These are phyloP conservation scores for Pseudocohnilembus persalinus DNA, from an alignment of 169 alveolate species.

Conservation along the genomic window DNA sequence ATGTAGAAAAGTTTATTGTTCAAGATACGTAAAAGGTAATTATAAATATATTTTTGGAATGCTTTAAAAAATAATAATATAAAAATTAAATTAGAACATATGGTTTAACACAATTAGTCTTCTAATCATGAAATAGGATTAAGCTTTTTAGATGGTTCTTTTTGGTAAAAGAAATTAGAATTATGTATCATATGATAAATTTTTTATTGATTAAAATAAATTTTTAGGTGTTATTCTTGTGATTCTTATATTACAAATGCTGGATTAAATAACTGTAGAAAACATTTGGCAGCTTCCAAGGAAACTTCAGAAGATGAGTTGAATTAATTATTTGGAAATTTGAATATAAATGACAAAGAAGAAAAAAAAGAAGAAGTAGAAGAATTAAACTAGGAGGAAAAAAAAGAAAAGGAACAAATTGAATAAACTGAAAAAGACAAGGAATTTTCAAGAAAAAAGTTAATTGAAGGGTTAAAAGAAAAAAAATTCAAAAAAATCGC, in stretches of 20 bases:
- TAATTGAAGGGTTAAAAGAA: neutral
- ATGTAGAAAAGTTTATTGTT: conserved; percentile 71
- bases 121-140: conserved; percentile 66
- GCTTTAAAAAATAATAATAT: neutral
- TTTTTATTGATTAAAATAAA: no score
- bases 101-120: conserved; percentile 66
- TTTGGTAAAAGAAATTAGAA: no score
- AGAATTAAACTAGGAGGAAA: neutral
- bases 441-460: neutral
- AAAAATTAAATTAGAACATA: conserved; percentile 46
- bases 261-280: conserved; percentile 14
- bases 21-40: conserved; percentile 66
- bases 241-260: conserved; percentile 53
- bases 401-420: neutral
- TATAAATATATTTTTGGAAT: no score
- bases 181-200: no score
- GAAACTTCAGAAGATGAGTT: conserved; percentile 16
- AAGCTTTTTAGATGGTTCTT: conserved; percentile 72
- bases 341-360: conserved; percentile 11
- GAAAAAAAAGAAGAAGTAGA: conserved; percentile 4
- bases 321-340: conserved; percentile 17
- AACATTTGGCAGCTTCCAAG: conserved; percentile 45
- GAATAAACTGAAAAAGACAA: neutral
- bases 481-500: conserved; percentile 58
- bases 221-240: conserved; percentile 83